Evolutionary conservation across 257 asterid species (phyloP).

Genomic region (Cruciata laevipes): DNA sequence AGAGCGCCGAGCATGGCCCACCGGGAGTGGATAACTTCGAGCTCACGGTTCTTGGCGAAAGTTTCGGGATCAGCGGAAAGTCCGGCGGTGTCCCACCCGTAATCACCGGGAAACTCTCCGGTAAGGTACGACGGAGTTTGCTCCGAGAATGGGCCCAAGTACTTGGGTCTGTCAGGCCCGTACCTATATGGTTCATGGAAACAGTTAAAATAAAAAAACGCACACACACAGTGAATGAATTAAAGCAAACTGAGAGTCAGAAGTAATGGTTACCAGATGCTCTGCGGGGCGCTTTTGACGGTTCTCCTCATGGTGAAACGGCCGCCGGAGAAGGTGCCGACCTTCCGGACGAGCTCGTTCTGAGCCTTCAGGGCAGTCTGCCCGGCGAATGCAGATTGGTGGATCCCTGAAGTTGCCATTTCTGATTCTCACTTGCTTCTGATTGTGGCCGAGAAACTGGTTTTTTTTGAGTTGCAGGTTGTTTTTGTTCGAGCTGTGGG

Average conservation of each 20-base stretch:
- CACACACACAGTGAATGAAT: neutral
- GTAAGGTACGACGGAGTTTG: slow-evolving; percentile 88
- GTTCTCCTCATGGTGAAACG: slow-evolving; percentile 93
- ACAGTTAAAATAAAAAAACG: neutral
- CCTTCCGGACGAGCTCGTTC: slow-evolving; percentile 55
- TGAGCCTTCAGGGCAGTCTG: slow-evolving; percentile 57
- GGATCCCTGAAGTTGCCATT: slow-evolving; percentile 70
- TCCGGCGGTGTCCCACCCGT: slow-evolving; percentile 97
- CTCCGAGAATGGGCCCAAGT: slow-evolving; percentile 91
- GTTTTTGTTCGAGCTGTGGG: neutral
- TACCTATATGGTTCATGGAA: slow-evolving; percentile 38
- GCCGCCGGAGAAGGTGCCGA: slow-evolving; percentile 46
- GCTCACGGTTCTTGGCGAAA: slow-evolving; percentile 81
- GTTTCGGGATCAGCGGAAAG: slow-evolving; percentile 94
- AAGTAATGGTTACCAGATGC: slow-evolving; percentile 62
- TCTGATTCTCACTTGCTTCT: neutral
- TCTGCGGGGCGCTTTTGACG: slow-evolving; percentile 69
- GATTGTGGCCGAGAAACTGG: neutral
- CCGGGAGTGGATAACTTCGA: slow-evolving; percentile 74
- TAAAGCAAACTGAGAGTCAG: neutral
- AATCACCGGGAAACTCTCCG: slow-evolving; percentile 89
- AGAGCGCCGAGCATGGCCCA: slow-evolving; percentile 98
- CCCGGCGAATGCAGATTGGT: slow-evolving; percentile 66
- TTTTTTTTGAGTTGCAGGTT: too few species aligned
- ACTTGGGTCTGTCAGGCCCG: slow-evolving; percentile 84